Evolutionary conservation across 2,329 filamentous ascomycete genomes (phyloP).

Genomic region (Didymella pomorum): DNA sequence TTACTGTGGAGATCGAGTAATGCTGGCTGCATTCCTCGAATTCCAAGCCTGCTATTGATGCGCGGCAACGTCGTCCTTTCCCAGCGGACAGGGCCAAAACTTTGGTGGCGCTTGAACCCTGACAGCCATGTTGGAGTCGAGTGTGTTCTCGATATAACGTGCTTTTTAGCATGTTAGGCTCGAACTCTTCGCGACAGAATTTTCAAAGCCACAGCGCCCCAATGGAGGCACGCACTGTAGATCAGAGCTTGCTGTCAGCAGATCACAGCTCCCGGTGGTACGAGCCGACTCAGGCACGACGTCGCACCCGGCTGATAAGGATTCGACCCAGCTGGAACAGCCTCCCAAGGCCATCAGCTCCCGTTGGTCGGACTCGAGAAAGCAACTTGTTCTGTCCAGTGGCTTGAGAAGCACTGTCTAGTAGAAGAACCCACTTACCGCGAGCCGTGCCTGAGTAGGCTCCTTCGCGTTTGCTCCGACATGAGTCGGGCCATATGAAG

Average conservation of each 20-base stretch:
- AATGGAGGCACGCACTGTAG: conserved; percentile 4
- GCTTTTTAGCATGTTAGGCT: neutral
- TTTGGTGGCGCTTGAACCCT: conserved; percentile 1
- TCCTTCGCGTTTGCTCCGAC: conserved; percentile 9
- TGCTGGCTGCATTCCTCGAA: neutral
- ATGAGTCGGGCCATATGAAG: conserved; percentile 29
- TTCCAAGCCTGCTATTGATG: conserved; percentile 1
- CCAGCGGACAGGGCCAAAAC: neutral
- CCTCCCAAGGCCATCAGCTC: neutral
- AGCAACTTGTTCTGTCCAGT: neutral
- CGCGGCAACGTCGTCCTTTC: neutral
- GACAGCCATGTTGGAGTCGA: conserved; percentile 4
- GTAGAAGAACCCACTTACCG: conserved; percentile 9
- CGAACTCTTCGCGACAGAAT: neutral
- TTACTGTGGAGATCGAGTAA: conserved; percentile 9
- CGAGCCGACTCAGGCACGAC: neutral
- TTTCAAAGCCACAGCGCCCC: conserved; percentile 4
- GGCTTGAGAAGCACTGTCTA: neutral
- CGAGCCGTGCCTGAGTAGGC: conserved; percentile 29
- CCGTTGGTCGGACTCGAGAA: neutral
- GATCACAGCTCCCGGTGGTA: neutral
- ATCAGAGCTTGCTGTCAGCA: neutral
- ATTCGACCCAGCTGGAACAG: neutral
- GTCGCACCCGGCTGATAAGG: neutral
- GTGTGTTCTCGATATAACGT: conserved; percentile 10